Base-by-base conservation (phyloP, 805 yeast species). In the Teunomyces barrocoloradensis region DNA sequence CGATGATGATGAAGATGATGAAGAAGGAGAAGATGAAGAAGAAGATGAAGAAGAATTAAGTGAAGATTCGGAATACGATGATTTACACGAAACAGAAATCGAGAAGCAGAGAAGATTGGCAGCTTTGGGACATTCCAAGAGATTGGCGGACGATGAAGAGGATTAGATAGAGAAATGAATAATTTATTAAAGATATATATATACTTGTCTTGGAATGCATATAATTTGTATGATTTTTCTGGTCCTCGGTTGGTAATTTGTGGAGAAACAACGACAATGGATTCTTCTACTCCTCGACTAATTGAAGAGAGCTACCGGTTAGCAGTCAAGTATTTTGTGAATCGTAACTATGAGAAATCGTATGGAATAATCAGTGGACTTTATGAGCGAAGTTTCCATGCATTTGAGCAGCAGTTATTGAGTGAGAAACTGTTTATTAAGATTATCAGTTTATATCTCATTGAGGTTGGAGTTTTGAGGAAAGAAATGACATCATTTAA, bases 101-200 rank as follows among this genome's bases (percentile, higher is more conserved):
- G 91, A 86, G 61, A 75, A 79, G 47, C 70, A 72, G 34, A 77
- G 91, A 56, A 74, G 91, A 49, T 63, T 86, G 47, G 78, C 79
- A 4, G 85, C 85, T 0, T 64, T 80, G 50, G 84, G 85, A 2
- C 57, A 66, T 6, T 71, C 68, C 3, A 64, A 69, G 25, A 69
- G 78, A 49, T 61, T 68, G 43, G 69, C 66, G 12, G 75, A 72
- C 43, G 81, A 79, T 55, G 84, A 80, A 46, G 84, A 80, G 54
- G 78, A 71, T 20, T 65, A 56, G 46, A 20, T 28, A 35, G 35
- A 28, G 25, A 23, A 21, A 25, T 25, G 32, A 25, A 10, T 32
- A 13, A 32, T 13, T 25, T 25, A 9, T 25, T 18, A 17, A 17
- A 17, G 18, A 17, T 17, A 17, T 17, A 17, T 17, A 18, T 18